A percentile compares a stretch with the other conserved stretches of the same genome.
These are phyloP conservation scores for Acidiella bohemica DNA, from an alignment of 495 filamentous ascomycete genomes.

Conservation along the genomic window DNA sequence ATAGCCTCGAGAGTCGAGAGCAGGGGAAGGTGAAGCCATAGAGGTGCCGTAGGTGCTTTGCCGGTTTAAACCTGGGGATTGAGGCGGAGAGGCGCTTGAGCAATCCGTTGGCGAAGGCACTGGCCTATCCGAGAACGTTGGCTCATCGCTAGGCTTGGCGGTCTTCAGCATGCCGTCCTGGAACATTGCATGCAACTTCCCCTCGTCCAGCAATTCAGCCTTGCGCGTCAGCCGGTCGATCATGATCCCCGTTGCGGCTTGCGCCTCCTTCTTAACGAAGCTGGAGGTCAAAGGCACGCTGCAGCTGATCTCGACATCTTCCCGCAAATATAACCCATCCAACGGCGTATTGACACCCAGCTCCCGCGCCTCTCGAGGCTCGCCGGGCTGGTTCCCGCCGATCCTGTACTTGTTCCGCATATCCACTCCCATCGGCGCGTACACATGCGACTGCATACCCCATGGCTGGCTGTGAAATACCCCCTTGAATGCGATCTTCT, in stretches of 20 bases:
- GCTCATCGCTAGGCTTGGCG: slow-evolving; percentile 8
- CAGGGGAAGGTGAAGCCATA: background rate
- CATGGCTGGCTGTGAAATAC: slow-evolving; percentile 29
- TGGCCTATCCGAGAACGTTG: slow-evolving; percentile 6
- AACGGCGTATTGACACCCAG: slow-evolving; percentile 25
- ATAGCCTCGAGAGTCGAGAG: slow-evolving; percentile 7
- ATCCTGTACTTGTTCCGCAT: slow-evolving; percentile 28
- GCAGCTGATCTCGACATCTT: slow-evolving; percentile 28
- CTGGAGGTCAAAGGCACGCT: slow-evolving; percentile 22
- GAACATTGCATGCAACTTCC: slow-evolving; percentile 28
- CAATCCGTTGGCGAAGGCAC: slow-evolving; percentile 3
- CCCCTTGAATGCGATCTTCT: slow-evolving; percentile 29
- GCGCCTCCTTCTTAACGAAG: slow-evolving; percentile 28
- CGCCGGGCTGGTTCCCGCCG: slow-evolving; percentile 27
- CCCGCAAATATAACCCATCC: slow-evolving; percentile 28
- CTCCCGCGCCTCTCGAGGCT: slow-evolving; percentile 25
- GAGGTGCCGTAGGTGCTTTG: background rate
- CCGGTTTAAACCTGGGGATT: background rate
- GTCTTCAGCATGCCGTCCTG: slow-evolving; percentile 28
- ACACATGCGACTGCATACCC: slow-evolving; percentile 29
- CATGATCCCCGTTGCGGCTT: slow-evolving; percentile 23
- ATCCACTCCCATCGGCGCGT: slow-evolving; percentile 26
- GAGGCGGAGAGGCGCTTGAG: background rate
- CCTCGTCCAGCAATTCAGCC: slow-evolving; percentile 27
- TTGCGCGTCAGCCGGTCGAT: slow-evolving; percentile 26